Conservation (phyloP, 1,284 basidiomycete genomes). For the Coniferiporia weirii region DNA sequence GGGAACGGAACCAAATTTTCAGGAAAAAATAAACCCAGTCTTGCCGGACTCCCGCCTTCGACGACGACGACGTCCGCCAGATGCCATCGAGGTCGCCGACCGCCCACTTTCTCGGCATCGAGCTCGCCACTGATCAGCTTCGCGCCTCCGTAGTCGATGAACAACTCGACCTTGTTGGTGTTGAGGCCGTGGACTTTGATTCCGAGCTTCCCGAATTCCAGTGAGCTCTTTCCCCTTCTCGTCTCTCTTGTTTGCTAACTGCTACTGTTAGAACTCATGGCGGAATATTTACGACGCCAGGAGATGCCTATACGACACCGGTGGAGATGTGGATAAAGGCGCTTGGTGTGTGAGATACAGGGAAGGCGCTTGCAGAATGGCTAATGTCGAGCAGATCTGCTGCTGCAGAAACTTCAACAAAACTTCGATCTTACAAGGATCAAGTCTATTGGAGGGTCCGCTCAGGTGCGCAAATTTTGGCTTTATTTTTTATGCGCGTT, state of each 20-base stretch:
- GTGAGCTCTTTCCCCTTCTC: conserved; percentile 41
- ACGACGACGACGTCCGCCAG: conserved; percentile 4
- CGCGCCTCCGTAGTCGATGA: conserved; percentile 77
- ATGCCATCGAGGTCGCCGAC: conserved; percentile 19
- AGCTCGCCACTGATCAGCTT: conserved; percentile 75
- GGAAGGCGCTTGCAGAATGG: not conserved
- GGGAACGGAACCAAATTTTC: conserved; percentile 13
- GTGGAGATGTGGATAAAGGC: conserved; percentile 84
- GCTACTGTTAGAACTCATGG: conserved; percentile 58
- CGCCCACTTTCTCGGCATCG: conserved; percentile 36
- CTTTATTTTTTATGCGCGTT: not conserved
- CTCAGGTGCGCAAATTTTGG: conserved; percentile 43
- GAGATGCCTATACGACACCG: conserved; percentile 78
- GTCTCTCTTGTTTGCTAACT: conserved; percentile 17
- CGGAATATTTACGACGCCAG: conserved; percentile 78
- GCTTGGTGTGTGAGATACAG: conserved; percentile 50
- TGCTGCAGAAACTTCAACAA: conserved; percentile 67
- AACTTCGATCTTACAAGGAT: conserved; percentile 63
- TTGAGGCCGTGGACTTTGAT: conserved; percentile 77
- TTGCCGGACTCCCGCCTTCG: not conserved
- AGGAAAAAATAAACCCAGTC: not conserved
- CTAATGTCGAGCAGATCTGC: conserved; percentile 44
- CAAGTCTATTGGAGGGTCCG: conserved; percentile 67
- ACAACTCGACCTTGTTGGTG: conserved; percentile 69
- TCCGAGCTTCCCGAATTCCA: conserved; percentile 73